phyloP scores from a whole-genome alignment of 306 rosid genomes.

The Quercus rubra region DNA sequence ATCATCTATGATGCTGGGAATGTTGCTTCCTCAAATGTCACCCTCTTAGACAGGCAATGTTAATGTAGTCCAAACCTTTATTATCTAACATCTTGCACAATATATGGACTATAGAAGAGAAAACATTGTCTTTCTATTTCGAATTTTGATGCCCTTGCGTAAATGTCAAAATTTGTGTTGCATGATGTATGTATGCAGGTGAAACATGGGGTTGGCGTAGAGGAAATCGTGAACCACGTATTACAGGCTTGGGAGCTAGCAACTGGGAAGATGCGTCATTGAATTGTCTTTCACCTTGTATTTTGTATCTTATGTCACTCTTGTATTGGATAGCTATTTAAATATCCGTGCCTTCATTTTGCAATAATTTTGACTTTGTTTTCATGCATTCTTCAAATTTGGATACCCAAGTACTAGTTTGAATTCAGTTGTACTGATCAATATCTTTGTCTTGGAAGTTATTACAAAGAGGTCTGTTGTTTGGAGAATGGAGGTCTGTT shows the following conservation, averaged over 20 bases:
- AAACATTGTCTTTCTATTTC: neutral
- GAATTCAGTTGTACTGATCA: too few species aligned
- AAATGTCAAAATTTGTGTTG: neutral
- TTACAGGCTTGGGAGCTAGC: slow-evolving; percentile 70
- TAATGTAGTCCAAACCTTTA: too few species aligned
- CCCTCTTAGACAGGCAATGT: too few species aligned
- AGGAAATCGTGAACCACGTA: slow-evolving; percentile 67
- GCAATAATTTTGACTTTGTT: neutral
- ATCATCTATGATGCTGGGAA: too few species aligned
- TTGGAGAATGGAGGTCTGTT: too few species aligned
- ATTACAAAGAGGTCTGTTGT: too few species aligned
- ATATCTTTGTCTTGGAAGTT: too few species aligned
- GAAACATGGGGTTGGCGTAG: slow-evolving; percentile 78
- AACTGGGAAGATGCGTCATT: slow-evolving; percentile 68
- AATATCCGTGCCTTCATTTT: neutral
- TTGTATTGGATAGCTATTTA: neutral
- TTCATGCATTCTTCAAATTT: neutral
- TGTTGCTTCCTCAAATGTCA: too few species aligned
- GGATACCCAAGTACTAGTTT: too few species aligned
- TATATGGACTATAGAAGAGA: too few species aligned
- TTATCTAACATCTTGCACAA: too few species aligned
- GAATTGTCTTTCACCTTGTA: slow-evolving; percentile 12
- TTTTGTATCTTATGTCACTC: neutral
- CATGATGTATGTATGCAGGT: slow-evolving; percentile 43
- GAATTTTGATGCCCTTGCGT: neutral